Percentiles rank a stretch among this genome's conserved stretches.
Conservation (phyloP, 129 eudicot species). For the Mikania micrantha region DNA sequence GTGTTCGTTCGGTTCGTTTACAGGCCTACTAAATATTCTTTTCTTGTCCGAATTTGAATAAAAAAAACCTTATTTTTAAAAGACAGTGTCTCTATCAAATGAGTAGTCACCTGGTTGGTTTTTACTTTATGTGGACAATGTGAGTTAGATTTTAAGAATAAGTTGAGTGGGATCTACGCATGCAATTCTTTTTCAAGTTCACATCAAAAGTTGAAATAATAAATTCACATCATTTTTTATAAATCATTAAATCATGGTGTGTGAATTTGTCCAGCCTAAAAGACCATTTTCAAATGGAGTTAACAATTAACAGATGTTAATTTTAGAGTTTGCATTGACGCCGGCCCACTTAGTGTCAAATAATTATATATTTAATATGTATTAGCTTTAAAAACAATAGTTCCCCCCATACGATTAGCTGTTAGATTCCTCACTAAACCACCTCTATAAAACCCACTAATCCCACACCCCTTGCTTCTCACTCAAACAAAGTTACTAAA, state of each 20-base stretch:
- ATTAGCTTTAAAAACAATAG: constrained; percentile 9
- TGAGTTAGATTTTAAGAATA: no score
- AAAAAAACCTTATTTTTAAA: no score
- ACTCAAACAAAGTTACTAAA: background rate
- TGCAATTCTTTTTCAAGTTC: no score
- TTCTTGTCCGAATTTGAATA: no score
- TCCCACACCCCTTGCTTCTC: background rate
- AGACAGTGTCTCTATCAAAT: no score
- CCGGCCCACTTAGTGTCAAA: constrained; percentile 13
- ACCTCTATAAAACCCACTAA: constrained; percentile 10
- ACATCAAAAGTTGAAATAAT: no score
- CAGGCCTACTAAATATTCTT: no score
- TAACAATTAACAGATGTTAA: no score
- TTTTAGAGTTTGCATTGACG: background rate
- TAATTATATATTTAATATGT: constrained; percentile 12
- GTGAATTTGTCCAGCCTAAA: constrained; percentile 10
- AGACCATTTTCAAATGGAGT: background rate
- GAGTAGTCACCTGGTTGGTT: no score
- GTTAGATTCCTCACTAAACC: constrained; percentile 24
- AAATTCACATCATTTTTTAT: background rate
- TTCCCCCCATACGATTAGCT: constrained; percentile 27
- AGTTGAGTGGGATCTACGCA: no score
- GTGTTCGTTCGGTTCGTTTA: no score
- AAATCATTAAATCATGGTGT: background rate
- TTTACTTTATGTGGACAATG: no score